Percentiles rank a stretch among this genome's conserved stretches.
These are phyloP conservation scores for Ceratobasidium sp. DNA, from an alignment of 1,284 basidiomycete species.

Conservation along the genomic window DNA sequence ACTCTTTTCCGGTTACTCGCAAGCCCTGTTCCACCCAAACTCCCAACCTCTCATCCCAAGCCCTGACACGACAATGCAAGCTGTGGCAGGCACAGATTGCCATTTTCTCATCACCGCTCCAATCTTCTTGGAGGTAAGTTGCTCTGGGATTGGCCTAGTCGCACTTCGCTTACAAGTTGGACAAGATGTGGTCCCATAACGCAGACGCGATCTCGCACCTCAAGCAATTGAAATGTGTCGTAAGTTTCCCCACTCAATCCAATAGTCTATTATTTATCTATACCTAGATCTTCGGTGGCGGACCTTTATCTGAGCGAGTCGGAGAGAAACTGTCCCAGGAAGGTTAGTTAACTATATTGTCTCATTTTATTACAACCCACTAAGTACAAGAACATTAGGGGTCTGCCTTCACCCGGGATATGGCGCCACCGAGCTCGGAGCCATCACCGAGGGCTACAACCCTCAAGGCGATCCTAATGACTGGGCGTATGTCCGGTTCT, in stretches of 20 bases:
- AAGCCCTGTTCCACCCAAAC: slow-evolving; percentile 45
- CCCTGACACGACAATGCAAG: slow-evolving; percentile 42
- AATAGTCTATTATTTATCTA: not conserved
- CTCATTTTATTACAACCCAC: not conserved
- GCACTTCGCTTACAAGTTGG: not conserved
- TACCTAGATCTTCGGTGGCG: slow-evolving; percentile 40
- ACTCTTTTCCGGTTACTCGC: slow-evolving; percentile 10
- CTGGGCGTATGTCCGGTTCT: slow-evolving; percentile 44
- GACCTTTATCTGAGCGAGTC: slow-evolving; percentile 17
- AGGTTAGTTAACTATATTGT: slow-evolving; percentile 10
- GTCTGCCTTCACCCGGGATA: slow-evolving; percentile 1
- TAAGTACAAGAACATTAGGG: not conserved
- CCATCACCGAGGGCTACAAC: not conserved
- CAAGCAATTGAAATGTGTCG: slow-evolving; percentile 37
- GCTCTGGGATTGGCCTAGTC: not conserved
- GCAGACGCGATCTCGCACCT: slow-evolving; percentile 40
- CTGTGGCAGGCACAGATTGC: not conserved
- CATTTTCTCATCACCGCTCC: slow-evolving; percentile 40
- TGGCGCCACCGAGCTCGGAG: slow-evolving; percentile 20
- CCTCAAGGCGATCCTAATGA: not conserved
- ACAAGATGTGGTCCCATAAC: slow-evolving; percentile 46
- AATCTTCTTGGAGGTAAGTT: slow-evolving; percentile 45
- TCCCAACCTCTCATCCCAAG: slow-evolving; percentile 40
- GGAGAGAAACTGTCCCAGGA: slow-evolving; percentile 7
- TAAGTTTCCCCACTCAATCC: slow-evolving; percentile 22